Evolutionary conservation across 306 rosid species (phyloP).

Genomic region (Sechiopsis laciniata): DNA sequence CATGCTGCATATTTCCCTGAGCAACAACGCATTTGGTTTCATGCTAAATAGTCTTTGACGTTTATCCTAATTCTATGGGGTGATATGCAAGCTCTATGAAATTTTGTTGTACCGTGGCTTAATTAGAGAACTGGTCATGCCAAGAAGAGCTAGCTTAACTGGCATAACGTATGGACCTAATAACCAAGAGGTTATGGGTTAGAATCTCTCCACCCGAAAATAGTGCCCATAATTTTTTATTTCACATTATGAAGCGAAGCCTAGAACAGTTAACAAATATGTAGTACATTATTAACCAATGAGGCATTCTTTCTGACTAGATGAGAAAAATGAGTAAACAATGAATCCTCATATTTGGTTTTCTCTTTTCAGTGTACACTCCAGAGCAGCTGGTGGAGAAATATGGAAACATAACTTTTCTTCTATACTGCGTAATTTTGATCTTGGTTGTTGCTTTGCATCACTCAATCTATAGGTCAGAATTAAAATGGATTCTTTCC

Average conservation of each 20-base stretch:
- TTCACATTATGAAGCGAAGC: background rate
- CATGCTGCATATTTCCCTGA: background rate
- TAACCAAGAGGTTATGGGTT: too few relatives aligned
- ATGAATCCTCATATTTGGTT: conserved; percentile 26
- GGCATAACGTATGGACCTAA: too few relatives aligned
- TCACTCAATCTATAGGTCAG: conserved; percentile 77
- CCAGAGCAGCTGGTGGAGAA: conserved; percentile 93
- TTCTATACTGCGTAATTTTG: conserved; percentile 78
- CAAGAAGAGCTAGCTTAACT: too few relatives aligned
- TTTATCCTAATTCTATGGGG: background rate
- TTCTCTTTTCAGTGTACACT: conserved; percentile 69
- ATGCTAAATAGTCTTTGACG: background rate
- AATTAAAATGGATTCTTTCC: conserved; percentile 13
- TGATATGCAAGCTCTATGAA: background rate
- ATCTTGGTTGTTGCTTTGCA: conserved; percentile 64
- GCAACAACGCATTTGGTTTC: background rate
- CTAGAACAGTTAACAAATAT: background rate
- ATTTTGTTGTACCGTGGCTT: background rate
- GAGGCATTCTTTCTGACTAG: background rate
- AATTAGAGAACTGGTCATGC: background rate
- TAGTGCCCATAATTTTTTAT: background rate
- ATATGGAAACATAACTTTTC: conserved; percentile 72
- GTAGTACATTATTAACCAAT: background rate
- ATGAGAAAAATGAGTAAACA: conserved; percentile 4
- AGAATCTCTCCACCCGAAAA: background rate